A percentile compares a stretch with the other conserved stretches of the same genome.
Conservation (phyloP, 108 stramenopile genomes). For the Discostella stelligeroides region DNA sequence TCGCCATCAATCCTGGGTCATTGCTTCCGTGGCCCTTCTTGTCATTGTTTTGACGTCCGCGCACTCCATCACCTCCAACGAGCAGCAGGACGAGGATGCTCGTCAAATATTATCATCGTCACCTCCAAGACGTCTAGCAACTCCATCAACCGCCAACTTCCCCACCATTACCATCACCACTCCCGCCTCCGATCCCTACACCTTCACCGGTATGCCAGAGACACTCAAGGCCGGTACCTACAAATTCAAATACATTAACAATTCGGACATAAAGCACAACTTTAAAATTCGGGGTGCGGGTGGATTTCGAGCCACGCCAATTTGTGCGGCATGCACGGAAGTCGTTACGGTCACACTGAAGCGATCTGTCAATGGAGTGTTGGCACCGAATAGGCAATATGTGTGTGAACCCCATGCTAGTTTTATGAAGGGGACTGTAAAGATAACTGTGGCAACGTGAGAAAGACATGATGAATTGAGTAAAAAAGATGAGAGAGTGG, state of each 20-base stretch:
- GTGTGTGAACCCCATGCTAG: constrained; percentile 2
- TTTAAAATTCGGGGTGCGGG: background rate
- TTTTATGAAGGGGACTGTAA: constrained; percentile 1
- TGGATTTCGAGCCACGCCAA: background rate
- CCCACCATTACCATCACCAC: constrained; percentile 3
- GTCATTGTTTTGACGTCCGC: too few species aligned
- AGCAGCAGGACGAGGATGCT: too few species aligned
- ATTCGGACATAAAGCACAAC: background rate
- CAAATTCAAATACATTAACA: constrained; percentile 4
- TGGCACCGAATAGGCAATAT: background rate
- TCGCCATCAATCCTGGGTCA: too few species aligned
- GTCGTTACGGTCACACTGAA: background rate
- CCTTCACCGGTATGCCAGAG: background rate
- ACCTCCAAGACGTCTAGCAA: too few species aligned
- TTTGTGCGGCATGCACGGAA: background rate
- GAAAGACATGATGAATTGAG: too few species aligned
- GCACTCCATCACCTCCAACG: too few species aligned
- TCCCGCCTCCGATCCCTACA: background rate
- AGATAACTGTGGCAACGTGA: background rate
- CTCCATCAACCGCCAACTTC: background rate
- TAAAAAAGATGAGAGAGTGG: too few species aligned
- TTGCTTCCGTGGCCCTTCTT: too few species aligned
- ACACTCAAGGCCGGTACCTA: constrained; percentile 3
- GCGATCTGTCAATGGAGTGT: background rate
- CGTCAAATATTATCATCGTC: too few species aligned